Evolutionary conservation across 495 filamentous ascomycete genomes (phyloP).

Genomic region (Annulohypoxylon maeteangense): DNA sequence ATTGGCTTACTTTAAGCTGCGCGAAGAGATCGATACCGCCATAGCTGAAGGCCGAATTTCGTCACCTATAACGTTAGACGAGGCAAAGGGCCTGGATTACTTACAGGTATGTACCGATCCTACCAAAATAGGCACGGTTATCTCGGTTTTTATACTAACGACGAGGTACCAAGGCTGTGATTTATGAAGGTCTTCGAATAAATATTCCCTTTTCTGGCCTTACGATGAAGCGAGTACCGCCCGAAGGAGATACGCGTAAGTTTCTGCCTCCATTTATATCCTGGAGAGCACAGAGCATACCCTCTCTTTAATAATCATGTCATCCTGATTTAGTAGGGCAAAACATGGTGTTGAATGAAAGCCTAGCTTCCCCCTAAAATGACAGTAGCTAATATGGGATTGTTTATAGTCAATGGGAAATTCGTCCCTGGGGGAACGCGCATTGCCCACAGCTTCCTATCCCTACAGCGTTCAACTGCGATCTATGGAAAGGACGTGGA

Average conservation of each 20-base stretch:
- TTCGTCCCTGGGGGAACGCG: slow-evolving; percentile 68
- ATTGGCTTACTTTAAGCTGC: slow-evolving; percentile 61
- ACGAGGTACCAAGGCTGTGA: slow-evolving; percentile 45
- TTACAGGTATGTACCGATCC: slow-evolving; percentile 49
- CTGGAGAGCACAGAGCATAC: too few species aligned
- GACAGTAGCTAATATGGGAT: slow-evolving; percentile 52
- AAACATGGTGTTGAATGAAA: background rate
- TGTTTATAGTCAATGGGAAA: slow-evolving; percentile 56
- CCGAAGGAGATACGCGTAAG: slow-evolving; percentile 49
- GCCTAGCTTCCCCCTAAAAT: slow-evolving; percentile 44
- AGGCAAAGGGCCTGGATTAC: slow-evolving; percentile 55
- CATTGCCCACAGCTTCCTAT: slow-evolving; percentile 51
- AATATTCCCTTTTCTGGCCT: slow-evolving; percentile 54
- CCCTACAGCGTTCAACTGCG: slow-evolving; percentile 43
- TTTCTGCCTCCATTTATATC: background rate
- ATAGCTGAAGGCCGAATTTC: slow-evolving; percentile 45
- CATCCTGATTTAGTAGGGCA: background rate
- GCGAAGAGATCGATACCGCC: slow-evolving; percentile 63
- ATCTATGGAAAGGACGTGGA: slow-evolving; percentile 60
- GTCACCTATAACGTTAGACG: slow-evolving; percentile 49
- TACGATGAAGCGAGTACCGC: slow-evolving; percentile 57
- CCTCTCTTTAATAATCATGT: too few species aligned
- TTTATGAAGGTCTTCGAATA: slow-evolving; percentile 57
- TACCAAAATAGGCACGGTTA: background rate
- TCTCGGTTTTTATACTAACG: slow-evolving; percentile 44